phyloP scores from a whole-genome alignment of 2,329 filamentous ascomycete species.

The Penicillium brevicompactum region DNA sequence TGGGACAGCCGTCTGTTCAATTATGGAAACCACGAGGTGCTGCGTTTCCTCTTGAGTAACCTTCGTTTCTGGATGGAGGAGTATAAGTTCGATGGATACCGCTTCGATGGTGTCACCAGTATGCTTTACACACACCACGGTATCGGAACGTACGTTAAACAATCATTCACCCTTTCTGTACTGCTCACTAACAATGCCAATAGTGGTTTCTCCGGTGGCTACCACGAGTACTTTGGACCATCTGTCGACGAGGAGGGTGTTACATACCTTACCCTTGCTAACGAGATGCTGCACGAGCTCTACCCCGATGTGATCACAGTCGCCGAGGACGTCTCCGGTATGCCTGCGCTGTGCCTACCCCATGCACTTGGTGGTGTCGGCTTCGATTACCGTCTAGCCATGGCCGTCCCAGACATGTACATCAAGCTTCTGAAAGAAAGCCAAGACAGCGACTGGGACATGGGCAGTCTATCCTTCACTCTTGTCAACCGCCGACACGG shows the following conservation, averaged over 20 bases:
- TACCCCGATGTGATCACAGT: conserved; percentile 89
- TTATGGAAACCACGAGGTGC: conserved; percentile 90
- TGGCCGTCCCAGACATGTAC: conserved; percentile 98
- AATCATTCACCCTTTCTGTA: not conserved
- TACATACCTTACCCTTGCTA: conserved; percentile 93
- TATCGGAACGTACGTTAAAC: conserved; percentile 79
- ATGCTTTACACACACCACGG: conserved; percentile 97
- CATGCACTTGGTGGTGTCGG: conserved; percentile 86
- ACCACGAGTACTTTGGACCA: conserved; percentile 95
- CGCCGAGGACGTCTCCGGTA: conserved; percentile 96
- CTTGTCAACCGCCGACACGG: conserved; percentile 90
- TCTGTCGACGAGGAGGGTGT: conserved; percentile 91
- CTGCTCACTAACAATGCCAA: conserved; percentile 3
- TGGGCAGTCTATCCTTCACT: conserved; percentile 80
- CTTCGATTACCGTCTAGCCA: conserved; percentile 95
- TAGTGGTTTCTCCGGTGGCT: conserved; percentile 93
- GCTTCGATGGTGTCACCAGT: conserved; percentile 96
- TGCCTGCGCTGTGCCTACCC: conserved; percentile 92
- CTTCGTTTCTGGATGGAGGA: conserved; percentile 99
- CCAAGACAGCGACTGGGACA: conserved; percentile 87
- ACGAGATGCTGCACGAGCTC: conserved; percentile 89
- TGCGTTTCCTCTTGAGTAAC: conserved; percentile 95
- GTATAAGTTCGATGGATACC: conserved; percentile 94
- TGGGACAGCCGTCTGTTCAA: conserved; percentile 99
- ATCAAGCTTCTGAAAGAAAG: conserved; percentile 98